These are phyloP conservation scores for Begonia loranthoides DNA, from an alignment of 306 rosid genomes.

Conservation along the genomic window DNA sequence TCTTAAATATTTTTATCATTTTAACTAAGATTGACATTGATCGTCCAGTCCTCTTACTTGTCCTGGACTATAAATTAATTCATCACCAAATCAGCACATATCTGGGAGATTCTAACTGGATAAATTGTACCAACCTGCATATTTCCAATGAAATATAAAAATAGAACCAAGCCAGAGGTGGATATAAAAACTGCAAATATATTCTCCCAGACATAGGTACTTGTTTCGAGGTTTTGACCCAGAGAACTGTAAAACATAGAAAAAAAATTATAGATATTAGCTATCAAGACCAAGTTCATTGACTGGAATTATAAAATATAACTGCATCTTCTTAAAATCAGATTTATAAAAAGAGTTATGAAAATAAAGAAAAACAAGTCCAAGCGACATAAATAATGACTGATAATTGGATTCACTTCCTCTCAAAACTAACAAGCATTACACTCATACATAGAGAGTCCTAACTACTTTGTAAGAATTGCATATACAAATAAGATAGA, in stretches of 20 bases:
- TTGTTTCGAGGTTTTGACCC: constrained; percentile 20
- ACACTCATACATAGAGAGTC: too few species aligned
- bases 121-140: constrained; percentile 22
- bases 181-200: constrained; percentile 18
- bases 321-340: neutral
- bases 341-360: neutral
- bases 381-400: neutral
- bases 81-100: neutral
- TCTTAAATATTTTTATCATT: constrained; percentile 80
- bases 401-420: neutral
- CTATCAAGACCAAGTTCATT: neutral
- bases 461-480: too few species aligned
- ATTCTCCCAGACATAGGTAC: constrained; percentile 21
- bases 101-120: neutral
- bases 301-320: neutral
- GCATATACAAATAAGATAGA: too few species aligned
- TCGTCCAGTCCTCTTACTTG: too few species aligned
- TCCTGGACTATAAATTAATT: too few species aligned
- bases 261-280: neutral
- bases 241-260: constrained; percentile 11
- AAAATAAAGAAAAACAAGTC: neutral
- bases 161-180: constrained; percentile 18
- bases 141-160: constrained; percentile 25
- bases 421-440: neutral
- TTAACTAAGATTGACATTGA: constrained; percentile 55